Percentiles rank a stretch among this genome's conserved stretches.
phyloP scores from a whole-genome alignment of 208 protist genomes.

The Naegleria lovaniensis region DNA sequence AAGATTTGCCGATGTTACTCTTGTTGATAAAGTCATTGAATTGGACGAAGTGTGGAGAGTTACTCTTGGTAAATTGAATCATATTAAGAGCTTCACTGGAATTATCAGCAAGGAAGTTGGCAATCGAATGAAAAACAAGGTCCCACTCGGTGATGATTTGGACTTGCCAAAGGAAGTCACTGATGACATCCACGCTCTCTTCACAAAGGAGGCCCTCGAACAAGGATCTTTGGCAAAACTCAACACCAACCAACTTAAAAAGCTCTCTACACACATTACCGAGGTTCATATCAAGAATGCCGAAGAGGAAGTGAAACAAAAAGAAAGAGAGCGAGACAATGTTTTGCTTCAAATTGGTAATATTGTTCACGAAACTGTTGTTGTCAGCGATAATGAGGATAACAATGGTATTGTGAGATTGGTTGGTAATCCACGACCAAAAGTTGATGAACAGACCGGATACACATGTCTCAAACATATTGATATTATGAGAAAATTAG shows the following conservation, averaged over 20 bases:
- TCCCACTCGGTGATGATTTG: constrained; percentile 61
- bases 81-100: constrained; percentile 75
- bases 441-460: constrained; percentile 25
- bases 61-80: constrained; percentile 50
- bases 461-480: constrained; percentile 70
- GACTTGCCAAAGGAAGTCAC: constrained; percentile 43
- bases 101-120: constrained; percentile 75
- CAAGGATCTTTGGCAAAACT: constrained; percentile 56
- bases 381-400: constrained; percentile 87
- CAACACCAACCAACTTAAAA: constrained; percentile 75
- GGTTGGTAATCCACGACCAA: constrained; percentile 60
- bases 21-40: constrained; percentile 82
- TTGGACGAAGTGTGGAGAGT: constrained; percentile 81
- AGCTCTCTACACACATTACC: constrained; percentile 67
- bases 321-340: constrained; percentile 57
- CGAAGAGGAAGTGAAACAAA: constrained; percentile 51
- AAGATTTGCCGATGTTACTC: constrained; percentile 69
- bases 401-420: constrained; percentile 73
- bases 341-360: constrained; percentile 84
- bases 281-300: constrained; percentile 54
- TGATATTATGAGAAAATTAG: constrained; percentile 82
- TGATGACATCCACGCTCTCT: constrained; percentile 52
- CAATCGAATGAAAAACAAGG: constrained; percentile 81
- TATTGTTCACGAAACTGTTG: constrained; percentile 88
- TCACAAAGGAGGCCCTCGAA: constrained; percentile 53